These are phyloP conservation scores for Paxillus ammoniavirescens DNA, from an alignment of 768 basidiomycete genomes.

Conservation along the genomic window DNA sequence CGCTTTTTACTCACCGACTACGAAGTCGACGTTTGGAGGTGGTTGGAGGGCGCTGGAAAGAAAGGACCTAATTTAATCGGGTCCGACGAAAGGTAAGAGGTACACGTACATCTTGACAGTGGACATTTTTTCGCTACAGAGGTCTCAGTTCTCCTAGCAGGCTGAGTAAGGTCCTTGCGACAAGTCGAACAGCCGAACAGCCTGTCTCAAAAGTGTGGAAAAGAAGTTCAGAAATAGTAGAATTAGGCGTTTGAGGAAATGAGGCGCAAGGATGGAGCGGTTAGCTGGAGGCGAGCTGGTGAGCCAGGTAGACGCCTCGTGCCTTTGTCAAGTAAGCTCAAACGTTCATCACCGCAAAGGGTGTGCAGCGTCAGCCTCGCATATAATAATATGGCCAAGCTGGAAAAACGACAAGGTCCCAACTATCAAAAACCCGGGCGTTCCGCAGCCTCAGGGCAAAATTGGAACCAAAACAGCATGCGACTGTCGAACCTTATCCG, in stretches of 20 bases:
- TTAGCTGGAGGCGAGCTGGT: background rate
- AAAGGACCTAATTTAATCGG: background rate
- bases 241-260: background rate
- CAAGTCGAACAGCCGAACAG: conserved; percentile 1
- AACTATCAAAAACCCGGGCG: no score
- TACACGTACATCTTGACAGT: conserved; percentile 44
- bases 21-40: conserved; percentile 87
- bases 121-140: conserved; percentile 32
- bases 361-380: no score
- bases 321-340: conserved; percentile 9
- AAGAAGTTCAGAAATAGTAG: background rate
- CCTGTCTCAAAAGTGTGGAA: background rate
- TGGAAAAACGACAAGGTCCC: no score
- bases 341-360: conserved; percentile 15
- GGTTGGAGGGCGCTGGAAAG: conserved; percentile 69
- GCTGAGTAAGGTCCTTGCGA: background rate
- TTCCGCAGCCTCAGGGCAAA: no score
- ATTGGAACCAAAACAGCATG: no score
- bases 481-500: background rate
- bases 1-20: conserved; percentile 55
- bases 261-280: background rate
- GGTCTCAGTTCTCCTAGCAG: background rate
- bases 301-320: conserved; percentile 13
- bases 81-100: background rate
- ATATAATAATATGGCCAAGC: no score